Base-by-base conservation (phyloP, 2,329 filamentous ascomycete species). In the Ophiostoma fasciatum region DNA sequence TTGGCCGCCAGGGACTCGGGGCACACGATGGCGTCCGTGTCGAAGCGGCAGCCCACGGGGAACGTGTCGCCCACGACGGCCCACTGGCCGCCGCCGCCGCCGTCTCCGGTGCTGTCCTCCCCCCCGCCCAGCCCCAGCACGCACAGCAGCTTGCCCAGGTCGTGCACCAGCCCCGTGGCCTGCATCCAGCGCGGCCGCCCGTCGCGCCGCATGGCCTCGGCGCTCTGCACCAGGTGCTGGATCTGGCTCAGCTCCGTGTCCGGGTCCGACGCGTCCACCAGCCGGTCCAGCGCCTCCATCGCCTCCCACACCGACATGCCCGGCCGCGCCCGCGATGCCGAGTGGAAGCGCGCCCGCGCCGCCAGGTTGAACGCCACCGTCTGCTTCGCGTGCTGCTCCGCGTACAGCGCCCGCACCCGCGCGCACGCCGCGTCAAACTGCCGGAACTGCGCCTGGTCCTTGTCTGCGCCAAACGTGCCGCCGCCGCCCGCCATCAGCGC, bases 61-160 rank as follows among this genome's bases (percentile, higher is more conserved):
- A 87, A 85, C 1, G 80, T 85, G 57, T 87, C 81, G 39, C 85
- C 85, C 19, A 94, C 85, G 4, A 93, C 84, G 51, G 92, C 84
- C 85, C 85, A 94, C 60, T 93, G 85, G 35, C 84, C 84, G 49
- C 78, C 63, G n/a, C 81, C 82, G 42, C 74, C 81, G 60, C 81
- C n/a, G n/a, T n/a, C n/a, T n/a, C n/a, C n/a, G n/a, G n/a, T n/a
- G n/a, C n/a, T n/a, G n/a, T n/a, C n/a, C n/a, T n/a, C n/a, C n/a
- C n/a, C n/a, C n/a, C n/a, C n/a, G n/a, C n/a, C n/a, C n/a, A n/a
- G n/a, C n/a, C n/a, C n/a, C n/a, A n/a, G 81, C 61, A 84, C 82
- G 64, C 77, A 82, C 44, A 84, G 70, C 10, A 87, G 68, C 60
- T 85, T 87, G 55, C 81, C 81, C 1, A 85, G 65, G 51, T 85